Base-by-base conservation (phyloP, 2,329 filamentous ascomycete species). In the Phaeosphaeriaceae sp. region DNA sequence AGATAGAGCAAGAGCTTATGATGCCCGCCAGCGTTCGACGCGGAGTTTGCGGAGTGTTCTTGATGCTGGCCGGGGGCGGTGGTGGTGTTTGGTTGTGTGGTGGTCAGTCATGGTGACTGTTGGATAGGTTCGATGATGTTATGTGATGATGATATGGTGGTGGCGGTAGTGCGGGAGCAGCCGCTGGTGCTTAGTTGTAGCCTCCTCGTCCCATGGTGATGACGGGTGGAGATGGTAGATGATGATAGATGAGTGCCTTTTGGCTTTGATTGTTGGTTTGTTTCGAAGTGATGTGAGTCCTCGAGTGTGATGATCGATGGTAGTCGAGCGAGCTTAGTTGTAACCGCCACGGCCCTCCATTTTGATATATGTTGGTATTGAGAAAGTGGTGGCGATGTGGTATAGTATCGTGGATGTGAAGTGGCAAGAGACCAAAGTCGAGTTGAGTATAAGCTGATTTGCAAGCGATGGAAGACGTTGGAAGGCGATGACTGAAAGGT, bases 341-440 rank as follows among this genome's bases (percentile, higher is more conserved):
- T 81, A 81, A 51, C 78, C 79, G 63, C 76, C 74, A 50, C 74
- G 74, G 63, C 74, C 73, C 74, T 75, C 58, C 51, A 57, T 50
- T 20, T 13, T 31, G 24, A 40, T 40, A 36, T 49, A 41, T 41
- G 56, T 53, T 51, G 54, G 48, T 62, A 48, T 50, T 48, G 25
- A 40, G 19, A 15, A 15, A 48, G 42, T 54, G 48, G 40, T 56
- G 45, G 40, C 41, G 58, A 41, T 58, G 33, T 22, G 51, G n/a
- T 48, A 10, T 58, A 46, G 41, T 41, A 21, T 41, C 19, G 48
- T 10, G n/a, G 24, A 40, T 4, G 9, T n/a, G 27, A 51, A 31
- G 48, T 33, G 42, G 25, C 22, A 54, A 50, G 40, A 33, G 36
- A 51, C 45, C 27, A 50, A 53, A 55, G 54, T 44, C 27, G 40